phyloP scores from a whole-genome alignment of 768 basidiomycete species.

The Pluteus cervinus region DNA sequence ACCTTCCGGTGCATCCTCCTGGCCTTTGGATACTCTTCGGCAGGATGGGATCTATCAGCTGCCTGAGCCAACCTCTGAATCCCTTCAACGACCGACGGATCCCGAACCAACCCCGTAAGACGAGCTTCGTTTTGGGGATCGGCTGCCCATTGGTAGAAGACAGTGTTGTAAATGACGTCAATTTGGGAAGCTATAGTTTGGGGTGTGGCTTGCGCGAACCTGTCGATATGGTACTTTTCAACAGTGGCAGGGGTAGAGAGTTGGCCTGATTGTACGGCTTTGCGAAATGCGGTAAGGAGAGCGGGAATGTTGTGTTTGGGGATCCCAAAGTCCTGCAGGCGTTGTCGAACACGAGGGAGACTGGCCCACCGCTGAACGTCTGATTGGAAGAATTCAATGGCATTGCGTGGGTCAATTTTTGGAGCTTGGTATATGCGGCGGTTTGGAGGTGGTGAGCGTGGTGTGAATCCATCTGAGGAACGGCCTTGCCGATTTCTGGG shows the following conservation, averaged over 20 bases:
- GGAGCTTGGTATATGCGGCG: no score
- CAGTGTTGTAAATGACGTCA: slow-evolving; percentile 45
- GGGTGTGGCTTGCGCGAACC: slow-evolving; percentile 34
- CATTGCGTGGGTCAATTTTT: no score
- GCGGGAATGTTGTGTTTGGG: slow-evolving; percentile 27
- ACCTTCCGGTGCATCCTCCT: slow-evolving; percentile 66
- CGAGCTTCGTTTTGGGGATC: slow-evolving; percentile 20
- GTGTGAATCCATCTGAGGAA: no score
- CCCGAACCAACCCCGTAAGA: slow-evolving; percentile 11
- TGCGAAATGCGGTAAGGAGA: slow-evolving; percentile 37
- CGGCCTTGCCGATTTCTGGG: no score
- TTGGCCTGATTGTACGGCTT: slow-evolving; percentile 28
- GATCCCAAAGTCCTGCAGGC: slow-evolving; percentile 47
- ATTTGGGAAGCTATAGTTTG: slow-evolving; percentile 20
- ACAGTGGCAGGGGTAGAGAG: slow-evolving; percentile 21
- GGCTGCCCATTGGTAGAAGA: slow-evolving; percentile 54
- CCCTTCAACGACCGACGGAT: slow-evolving; percentile 13
- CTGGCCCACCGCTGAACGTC: slow-evolving; percentile 35
- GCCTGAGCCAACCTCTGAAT: slow-evolving; percentile 17
- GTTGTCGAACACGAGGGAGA: slow-evolving; percentile 21
- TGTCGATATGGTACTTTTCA: slow-evolving; percentile 31
- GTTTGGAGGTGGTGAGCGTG: no score
- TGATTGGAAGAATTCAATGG: slow-evolving; percentile 33
- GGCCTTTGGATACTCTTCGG: slow-evolving; percentile 43
- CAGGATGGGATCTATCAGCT: slow-evolving; percentile 35